These are phyloP conservation scores for Hypoxylon fuscum DNA, from an alignment of 495 filamentous ascomycete species.

Conservation along the genomic window DNA sequence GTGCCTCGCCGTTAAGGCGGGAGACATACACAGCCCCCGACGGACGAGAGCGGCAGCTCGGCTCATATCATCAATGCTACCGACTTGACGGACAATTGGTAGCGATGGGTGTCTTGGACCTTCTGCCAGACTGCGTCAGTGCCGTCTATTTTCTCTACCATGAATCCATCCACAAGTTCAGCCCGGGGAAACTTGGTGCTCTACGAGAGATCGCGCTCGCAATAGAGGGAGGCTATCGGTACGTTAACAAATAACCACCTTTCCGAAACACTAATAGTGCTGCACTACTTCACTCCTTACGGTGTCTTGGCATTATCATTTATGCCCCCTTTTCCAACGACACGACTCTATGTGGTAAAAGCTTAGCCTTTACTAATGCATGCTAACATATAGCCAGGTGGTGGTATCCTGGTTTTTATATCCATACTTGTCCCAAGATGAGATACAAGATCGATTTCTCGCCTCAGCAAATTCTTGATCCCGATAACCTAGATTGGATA, in stretches of 20 bases:
- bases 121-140: conserved; percentile 87
- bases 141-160: conserved; percentile 97
- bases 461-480: conserved; percentile 86
- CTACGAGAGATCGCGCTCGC: conserved; percentile 84
- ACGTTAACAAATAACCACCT: conserved; percentile 14
- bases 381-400: conserved; percentile 39
- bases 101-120: conserved; percentile 87
- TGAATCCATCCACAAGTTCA: conserved; percentile 78
- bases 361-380: background rate
- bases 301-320: no score
- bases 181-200: conserved; percentile 89
- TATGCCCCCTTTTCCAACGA: background rate
- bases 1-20: conserved; percentile 74
- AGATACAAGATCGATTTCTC: conserved; percentile 87
- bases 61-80: conserved; percentile 96
- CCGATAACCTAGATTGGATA: conserved; percentile 78
- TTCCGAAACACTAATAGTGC: background rate
- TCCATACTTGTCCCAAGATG: conserved; percentile 63
- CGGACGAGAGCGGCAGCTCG: conserved; percentile 68
- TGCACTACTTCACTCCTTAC: no score
- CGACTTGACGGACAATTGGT: conserved; percentile 88
- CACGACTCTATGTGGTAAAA: background rate
- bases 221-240: conserved; percentile 73
- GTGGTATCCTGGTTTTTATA: conserved; percentile 64
- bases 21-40: conserved; percentile 53